Base-by-base conservation (phyloP, 805 yeast genomes). In the Candida lessepsii region DNA sequence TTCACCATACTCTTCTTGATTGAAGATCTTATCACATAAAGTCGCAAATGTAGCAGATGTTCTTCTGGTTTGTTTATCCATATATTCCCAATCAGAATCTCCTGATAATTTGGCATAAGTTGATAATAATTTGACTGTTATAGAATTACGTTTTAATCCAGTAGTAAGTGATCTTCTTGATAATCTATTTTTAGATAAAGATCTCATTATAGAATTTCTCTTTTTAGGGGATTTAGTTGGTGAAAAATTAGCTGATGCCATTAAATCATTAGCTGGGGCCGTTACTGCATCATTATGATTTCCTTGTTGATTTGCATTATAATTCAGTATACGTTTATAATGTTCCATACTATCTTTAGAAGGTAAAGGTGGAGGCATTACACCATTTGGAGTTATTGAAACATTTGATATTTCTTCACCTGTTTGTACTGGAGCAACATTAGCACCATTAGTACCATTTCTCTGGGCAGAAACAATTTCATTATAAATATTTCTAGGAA, bases 21-120 rank as follows among this genome's bases (percentile, higher is more conserved):
- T 83, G 67, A 84, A 84, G 42, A 84, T 78, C 59, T 78, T 80
- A 62, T 84, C 91, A 67, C 88, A 82, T 30, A 84, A 65, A 2
- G 84, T 75, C 9, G 89, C 93, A 67, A 84, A 84, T 46, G 84
- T 85, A 11, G 86, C 80, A 26, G 86, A 80, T 2, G 90, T 82
- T 60, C 93, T 72, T 60, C 77, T 82, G 5, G 88, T 81, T 56
- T 80, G 86, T 52, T 76, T 79, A 51, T 82, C 86, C 60, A 83
- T 75, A 50, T 76, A 76, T 51, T 80, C 84, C 80, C 86, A 78
- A 45, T 79, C 84, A 29, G 75, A 70, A 42, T 80, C 83, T 33
- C 72, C 72, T 3, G 86, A 73, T 45, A 84, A 63, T 54, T 80
- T 82, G 24, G 91, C 87, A 58, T 84, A 84, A 0, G 88, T 80